A percentile compares a stretch with the other conserved stretches of the same genome.
These are phyloP conservation scores for Coffea eugenioides DNA, from an alignment of 257 asterid species.

Conservation along the genomic window DNA sequence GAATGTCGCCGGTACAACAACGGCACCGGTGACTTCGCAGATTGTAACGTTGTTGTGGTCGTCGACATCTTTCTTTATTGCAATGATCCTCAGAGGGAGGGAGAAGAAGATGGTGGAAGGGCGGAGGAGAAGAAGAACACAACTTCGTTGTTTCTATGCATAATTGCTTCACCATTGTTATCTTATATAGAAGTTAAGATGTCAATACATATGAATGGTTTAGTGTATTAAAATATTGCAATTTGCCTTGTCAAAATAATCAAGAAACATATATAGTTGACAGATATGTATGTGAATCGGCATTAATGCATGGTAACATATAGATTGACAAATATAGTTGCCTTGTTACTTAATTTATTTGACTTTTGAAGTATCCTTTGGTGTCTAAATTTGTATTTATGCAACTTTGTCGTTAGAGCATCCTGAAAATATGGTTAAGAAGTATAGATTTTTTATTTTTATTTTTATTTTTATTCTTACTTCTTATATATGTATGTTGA, in stretches of 20 bases:
- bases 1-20: conserved; percentile 55
- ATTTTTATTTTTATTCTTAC: no score
- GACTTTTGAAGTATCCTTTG: no score
- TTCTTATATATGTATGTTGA: no score
- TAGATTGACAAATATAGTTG: not conserved
- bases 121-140: no score
- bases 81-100: no score
- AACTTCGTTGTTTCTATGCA: not conserved
- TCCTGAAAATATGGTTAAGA: no score
- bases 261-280: not conserved
- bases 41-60: conserved; percentile 33
- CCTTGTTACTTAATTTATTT: no score
- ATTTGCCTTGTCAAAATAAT: not conserved
- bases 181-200: not conserved
- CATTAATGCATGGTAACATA: not conserved
- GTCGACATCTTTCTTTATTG: conserved; percentile 27
- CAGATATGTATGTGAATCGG: not conserved
- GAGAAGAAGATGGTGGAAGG: not conserved
- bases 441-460: no score
- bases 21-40: conserved; percentile 51
- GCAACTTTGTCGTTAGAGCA: no score
- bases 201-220: not conserved
- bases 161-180: not conserved
- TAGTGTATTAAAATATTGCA: not conserved
- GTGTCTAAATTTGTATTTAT: no score